Percentiles rank a stretch among this genome's conserved stretches.
phyloP scores from a whole-genome alignment of 2,329 filamentous ascomycete species.

The Scedosporium apiospermum region DNA sequence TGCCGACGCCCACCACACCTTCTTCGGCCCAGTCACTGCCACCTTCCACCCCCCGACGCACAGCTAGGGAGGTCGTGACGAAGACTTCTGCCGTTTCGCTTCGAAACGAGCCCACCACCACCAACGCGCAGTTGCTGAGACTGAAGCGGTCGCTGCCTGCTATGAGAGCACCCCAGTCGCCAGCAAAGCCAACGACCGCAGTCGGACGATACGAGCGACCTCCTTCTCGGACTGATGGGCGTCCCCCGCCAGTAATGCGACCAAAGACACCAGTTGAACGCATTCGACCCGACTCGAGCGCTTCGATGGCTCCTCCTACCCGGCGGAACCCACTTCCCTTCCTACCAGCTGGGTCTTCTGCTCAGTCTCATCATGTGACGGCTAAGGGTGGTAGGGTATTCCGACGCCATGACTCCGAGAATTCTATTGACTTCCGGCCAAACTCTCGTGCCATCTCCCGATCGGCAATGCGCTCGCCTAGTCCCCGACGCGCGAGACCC shows the following conservation, averaged over 20 bases:
- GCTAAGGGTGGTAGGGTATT: constrained; percentile 62
- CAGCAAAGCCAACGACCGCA: constrained; percentile 33
- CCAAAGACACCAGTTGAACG: constrained; percentile 67
- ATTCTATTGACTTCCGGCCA: constrained; percentile 48
- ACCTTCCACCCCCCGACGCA: constrained; percentile 51
- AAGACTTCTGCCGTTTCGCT: constrained; percentile 45
- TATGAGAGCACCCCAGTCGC: constrained; percentile 42
- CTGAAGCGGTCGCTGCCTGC: constrained; percentile 57
- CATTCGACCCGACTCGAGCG: constrained; percentile 20
- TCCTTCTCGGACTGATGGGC: constrained; percentile 46
- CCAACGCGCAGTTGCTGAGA: constrained; percentile 53
- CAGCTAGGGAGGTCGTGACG: constrained; percentile 39
- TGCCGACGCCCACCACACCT: constrained; percentile 51
- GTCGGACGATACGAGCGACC: constrained; percentile 44
- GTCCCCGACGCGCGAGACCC: constrained; percentile 36
- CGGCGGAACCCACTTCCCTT: constrained; percentile 63
- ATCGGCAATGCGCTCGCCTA: constrained; percentile 49
- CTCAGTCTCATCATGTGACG: constrained; percentile 64
- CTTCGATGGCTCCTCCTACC: constrained; percentile 26
- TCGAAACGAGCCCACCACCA: constrained; percentile 53
- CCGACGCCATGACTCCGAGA: constrained; percentile 76
- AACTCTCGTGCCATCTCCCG: constrained; percentile 49
- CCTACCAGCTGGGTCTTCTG: constrained; percentile 63
- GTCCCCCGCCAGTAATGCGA: constrained; percentile 43
- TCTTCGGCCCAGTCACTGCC: constrained; percentile 43